These are phyloP conservation scores for Lentithecium fluviatile DNA, from an alignment of 495 filamentous ascomycete genomes.

Conservation along the genomic window DNA sequence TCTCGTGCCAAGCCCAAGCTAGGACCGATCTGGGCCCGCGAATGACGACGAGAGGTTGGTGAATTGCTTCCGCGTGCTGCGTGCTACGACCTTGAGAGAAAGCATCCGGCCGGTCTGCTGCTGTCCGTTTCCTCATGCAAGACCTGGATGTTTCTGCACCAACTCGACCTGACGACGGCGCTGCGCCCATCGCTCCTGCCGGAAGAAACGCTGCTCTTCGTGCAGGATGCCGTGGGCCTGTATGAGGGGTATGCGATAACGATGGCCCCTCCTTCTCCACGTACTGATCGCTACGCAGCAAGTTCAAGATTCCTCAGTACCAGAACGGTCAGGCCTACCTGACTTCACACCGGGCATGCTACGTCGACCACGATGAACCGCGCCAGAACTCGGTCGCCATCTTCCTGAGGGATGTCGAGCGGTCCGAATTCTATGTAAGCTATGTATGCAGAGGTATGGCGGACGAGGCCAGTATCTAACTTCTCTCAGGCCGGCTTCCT, in stretches of 20 bases:
- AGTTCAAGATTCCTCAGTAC: constrained; percentile 89
- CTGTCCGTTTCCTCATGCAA: constrained; percentile 39
- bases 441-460: constrained; percentile 2
- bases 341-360: constrained; percentile 91
- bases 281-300: constrained; percentile 52
- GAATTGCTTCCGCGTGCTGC: background rate
- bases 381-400: constrained; percentile 81
- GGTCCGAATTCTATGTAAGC: constrained; percentile 81
- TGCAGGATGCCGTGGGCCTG: constrained; percentile 93
- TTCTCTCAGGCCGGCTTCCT: constrained; percentile 75
- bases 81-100: no score
- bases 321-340: constrained; percentile 96
- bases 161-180: constrained; percentile 90
- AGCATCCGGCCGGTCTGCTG: background rate
- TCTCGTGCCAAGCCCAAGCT: background rate
- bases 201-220: constrained; percentile 88
- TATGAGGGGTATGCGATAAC: constrained; percentile 81
- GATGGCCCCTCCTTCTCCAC: background rate
- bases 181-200: constrained; percentile 85
- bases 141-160: constrained; percentile 92
- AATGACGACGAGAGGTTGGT: background rate
- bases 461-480: no score
- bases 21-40: background rate
- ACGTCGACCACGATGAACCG: constrained; percentile 86
- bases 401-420: constrained; percentile 86